These are phyloP conservation scores for Escallonia herrerae DNA, from an alignment of 129 eudicot species.

Conservation along the genomic window DNA sequence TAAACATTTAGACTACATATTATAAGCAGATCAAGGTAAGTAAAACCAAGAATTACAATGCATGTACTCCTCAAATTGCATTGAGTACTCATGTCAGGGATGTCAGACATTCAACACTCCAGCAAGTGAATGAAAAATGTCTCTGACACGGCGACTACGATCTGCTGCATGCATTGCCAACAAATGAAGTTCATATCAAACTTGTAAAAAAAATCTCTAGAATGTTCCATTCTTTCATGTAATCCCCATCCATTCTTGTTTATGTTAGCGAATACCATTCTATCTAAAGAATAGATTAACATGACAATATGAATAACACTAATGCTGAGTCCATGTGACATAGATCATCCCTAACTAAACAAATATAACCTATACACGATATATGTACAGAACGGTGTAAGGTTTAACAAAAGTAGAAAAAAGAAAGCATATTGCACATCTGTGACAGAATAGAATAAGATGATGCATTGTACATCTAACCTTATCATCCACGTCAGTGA, in stretches of 20 bases:
- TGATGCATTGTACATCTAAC: constrained; percentile 35
- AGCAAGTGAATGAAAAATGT: not conserved
- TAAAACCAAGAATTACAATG: not conserved
- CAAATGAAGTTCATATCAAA: too few species aligned
- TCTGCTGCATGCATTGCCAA: too few species aligned
- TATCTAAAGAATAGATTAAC: not conserved
- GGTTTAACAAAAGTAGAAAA: not conserved
- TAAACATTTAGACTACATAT: not conserved
- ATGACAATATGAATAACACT: not conserved
- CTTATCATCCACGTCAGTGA: constrained; percentile 94
- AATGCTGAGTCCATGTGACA: too few species aligned
- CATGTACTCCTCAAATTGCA: not conserved
- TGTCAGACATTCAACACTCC: not conserved
- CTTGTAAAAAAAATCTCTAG: too few species aligned
- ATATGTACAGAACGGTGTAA: not conserved
- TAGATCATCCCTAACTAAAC: too few species aligned
- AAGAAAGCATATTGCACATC: not conserved
- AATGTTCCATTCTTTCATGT: too few species aligned
- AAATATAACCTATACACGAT: not conserved
- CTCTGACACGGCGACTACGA: too few species aligned
- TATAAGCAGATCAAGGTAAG: not conserved
- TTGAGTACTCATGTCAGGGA: not conserved
- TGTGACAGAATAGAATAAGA: not conserved
- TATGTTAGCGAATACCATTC: too few species aligned
- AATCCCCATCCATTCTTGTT: too few species aligned